phyloP scores from a whole-genome alignment of 257 asterid species.

The Ophiorrhiza pumila region DNA sequence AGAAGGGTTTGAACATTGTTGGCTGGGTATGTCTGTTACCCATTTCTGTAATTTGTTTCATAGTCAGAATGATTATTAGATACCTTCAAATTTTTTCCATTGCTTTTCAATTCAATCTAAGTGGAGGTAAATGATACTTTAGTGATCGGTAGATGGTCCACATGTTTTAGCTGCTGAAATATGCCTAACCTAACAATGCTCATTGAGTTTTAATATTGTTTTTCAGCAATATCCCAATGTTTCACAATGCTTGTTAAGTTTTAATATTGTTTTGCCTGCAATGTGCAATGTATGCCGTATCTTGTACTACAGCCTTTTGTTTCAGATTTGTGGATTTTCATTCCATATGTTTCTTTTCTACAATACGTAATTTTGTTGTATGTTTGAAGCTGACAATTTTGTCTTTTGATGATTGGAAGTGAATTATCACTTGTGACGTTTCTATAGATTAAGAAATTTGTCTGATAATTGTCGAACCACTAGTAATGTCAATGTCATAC shows the following conservation, averaged over 20 bases:
- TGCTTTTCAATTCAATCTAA: background rate
- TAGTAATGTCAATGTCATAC: background rate
- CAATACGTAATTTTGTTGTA: background rate
- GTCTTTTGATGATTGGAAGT: background rate
- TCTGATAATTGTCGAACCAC: background rate
- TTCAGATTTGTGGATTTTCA: background rate
- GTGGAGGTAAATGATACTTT: too few species aligned
- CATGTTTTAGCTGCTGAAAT: constrained; percentile 2
- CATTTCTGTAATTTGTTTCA: background rate
- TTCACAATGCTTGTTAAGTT: background rate
- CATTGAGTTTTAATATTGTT: background rate
- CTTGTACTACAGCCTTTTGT: background rate
- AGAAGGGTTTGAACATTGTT: constrained; percentile 82
- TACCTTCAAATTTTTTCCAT: background rate
- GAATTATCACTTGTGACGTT: background rate
- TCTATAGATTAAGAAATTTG: background rate
- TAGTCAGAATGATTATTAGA: background rate
- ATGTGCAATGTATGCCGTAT: background rate
- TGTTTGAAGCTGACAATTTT: background rate
- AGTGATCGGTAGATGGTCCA: background rate
- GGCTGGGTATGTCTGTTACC: constrained; percentile 62
- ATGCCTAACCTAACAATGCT: background rate
- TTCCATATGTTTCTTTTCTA: background rate
- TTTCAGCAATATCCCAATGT: background rate
- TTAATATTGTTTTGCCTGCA: background rate